Conservation (phyloP, 257 asterid species). For the Ehretia macrophylla region DNA sequence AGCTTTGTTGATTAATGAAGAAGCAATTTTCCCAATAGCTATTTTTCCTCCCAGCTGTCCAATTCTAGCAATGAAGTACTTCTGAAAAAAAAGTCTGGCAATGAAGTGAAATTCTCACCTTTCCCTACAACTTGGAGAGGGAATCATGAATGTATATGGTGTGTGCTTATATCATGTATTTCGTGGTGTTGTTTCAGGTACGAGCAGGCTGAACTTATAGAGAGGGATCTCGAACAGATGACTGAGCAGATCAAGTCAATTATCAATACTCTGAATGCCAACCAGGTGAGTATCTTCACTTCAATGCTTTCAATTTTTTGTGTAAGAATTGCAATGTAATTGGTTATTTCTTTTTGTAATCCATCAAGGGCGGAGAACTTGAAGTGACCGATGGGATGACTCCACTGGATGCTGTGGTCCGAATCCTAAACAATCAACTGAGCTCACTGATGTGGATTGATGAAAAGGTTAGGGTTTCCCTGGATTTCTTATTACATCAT, state of each 20-base stretch:
- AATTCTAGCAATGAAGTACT: too few species aligned
- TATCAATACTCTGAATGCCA: constrained; percentile 66
- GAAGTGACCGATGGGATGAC: constrained; percentile 69
- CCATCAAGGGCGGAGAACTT: constrained; percentile 79
- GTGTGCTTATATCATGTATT: neutral
- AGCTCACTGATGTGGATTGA: constrained; percentile 92
- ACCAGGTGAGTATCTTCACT: constrained; percentile 46
- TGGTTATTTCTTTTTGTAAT: constrained; percentile 3
- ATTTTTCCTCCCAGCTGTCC: too few species aligned
- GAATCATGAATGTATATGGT: neutral
- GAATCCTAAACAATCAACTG: constrained; percentile 85
- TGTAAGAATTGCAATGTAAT: constrained; percentile 7
- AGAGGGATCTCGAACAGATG: constrained; percentile 84
- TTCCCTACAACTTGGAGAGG: too few species aligned
- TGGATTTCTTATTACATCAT: neutral
- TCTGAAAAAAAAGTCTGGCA: too few species aligned
- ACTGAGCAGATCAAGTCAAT: constrained; percentile 78
- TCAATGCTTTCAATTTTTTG: neutral
- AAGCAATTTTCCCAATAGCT: too few species aligned
- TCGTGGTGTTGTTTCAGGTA: constrained; percentile 48
- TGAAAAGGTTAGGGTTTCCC: constrained; percentile 66
- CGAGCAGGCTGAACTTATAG: constrained; percentile 82
- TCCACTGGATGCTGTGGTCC: constrained; percentile 84
- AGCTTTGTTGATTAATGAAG: too few species aligned
- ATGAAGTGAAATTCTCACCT: too few species aligned